Conservation (phyloP, 1,284 basidiomycete species). For the Moesziomyces antarcticus region DNA sequence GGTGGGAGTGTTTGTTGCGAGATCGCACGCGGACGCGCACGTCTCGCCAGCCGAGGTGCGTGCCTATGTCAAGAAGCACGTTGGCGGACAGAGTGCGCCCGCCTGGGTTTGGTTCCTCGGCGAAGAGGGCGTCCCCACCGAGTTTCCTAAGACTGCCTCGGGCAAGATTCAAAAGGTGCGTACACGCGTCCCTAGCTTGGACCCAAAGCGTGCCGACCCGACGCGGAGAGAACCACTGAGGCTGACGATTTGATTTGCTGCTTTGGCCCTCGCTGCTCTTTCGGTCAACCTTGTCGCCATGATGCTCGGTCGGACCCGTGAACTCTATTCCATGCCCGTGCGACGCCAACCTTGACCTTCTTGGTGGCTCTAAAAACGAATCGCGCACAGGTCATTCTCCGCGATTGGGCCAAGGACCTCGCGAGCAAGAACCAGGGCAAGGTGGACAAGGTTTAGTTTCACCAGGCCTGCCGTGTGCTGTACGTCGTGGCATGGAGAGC, state of each 20-base stretch:
- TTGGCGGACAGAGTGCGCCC: slow-evolving; percentile 71
- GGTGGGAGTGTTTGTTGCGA: slow-evolving; percentile 54
- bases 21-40: slow-evolving; percentile 29
- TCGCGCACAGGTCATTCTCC: slow-evolving; percentile 68
- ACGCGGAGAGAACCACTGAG: not conserved
- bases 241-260: slow-evolving; percentile 4
- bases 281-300: slow-evolving; percentile 15
- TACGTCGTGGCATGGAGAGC: not conserved
- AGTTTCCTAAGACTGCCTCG: slow-evolving; percentile 85
- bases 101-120: slow-evolving; percentile 84
- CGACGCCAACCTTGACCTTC: slow-evolving; percentile 10
- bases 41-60: slow-evolving; percentile 71
- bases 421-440: slow-evolving; percentile 41
- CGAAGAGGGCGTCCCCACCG: slow-evolving; percentile 73
- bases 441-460: slow-evolving; percentile 25
- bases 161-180: slow-evolving; percentile 86
- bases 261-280: slow-evolving; percentile 15
- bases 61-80: slow-evolving; percentile 47
- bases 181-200: not conserved
- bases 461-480: not conserved
- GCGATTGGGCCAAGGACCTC: slow-evolving; percentile 68
- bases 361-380: not conserved
- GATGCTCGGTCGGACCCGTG: slow-evolving; percentile 13
- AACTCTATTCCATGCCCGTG: slow-evolving; percentile 2
- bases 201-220: not conserved